Evolutionary conservation across 1,139 yeast genomes (phyloP).

Genomic region (Magnusiomyces starmeri): DNA sequence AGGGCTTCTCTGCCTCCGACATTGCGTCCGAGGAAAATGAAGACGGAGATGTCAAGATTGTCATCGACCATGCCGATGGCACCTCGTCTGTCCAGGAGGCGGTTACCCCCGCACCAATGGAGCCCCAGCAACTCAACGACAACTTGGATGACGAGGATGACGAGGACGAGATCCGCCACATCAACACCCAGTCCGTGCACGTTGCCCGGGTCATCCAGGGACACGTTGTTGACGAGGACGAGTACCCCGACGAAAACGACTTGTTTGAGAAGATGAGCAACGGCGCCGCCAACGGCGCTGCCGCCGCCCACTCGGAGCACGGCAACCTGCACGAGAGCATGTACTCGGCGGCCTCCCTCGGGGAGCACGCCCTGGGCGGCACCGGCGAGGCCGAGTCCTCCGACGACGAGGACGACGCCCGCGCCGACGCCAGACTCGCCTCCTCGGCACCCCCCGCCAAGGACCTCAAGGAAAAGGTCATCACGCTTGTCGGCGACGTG

Average conservation of each 20-base stretch:
- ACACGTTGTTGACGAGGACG: slow-evolving; percentile 91
- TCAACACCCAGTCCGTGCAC: slow-evolving; percentile 73
- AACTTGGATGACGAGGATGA: slow-evolving; percentile 44
- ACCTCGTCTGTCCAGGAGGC: slow-evolving; percentile 60
- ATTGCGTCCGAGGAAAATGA: slow-evolving; percentile 47
- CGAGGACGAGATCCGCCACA: slow-evolving; percentile 60
- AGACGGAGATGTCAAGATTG: slow-evolving; percentile 45
- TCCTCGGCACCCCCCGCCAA: background rate
- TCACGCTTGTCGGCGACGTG: slow-evolving; percentile 95
- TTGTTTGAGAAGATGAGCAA: slow-evolving; percentile 1
- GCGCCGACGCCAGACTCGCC: background rate
- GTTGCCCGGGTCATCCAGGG: slow-evolving; percentile 96
- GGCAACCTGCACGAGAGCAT: slow-evolving; percentile 14
- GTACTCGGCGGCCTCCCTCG: slow-evolving; percentile 12
- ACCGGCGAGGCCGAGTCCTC: slow-evolving; percentile 75
- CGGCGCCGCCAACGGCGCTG: slow-evolving; percentile 8
- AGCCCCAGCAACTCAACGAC: slow-evolving; percentile 65
- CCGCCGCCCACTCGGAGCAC: slow-evolving; percentile 20
- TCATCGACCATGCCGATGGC: slow-evolving; percentile 11
- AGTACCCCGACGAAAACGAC: slow-evolving; percentile 31
- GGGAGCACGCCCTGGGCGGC: slow-evolving; percentile 61
- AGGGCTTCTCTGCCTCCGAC: slow-evolving; percentile 15
- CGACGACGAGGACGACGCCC: slow-evolving; percentile 62
- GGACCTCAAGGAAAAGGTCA: slow-evolving; percentile 70
- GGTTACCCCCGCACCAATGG: slow-evolving; percentile 72